Base-by-base conservation (phyloP, 108 stramenopile species). In the Schizochytrium sp. region DNA sequence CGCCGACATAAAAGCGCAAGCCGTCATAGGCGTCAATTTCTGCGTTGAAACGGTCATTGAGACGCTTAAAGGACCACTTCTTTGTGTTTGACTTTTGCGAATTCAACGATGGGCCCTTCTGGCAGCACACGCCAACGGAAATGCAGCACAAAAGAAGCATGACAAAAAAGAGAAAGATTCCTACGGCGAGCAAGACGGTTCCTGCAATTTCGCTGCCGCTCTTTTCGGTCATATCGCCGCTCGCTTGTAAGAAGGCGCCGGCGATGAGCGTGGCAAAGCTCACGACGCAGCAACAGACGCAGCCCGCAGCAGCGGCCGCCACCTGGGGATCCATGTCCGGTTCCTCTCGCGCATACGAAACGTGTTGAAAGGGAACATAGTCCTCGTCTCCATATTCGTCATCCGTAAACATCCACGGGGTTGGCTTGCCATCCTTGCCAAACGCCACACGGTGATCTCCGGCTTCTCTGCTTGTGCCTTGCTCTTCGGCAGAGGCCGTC, bases 161-260 rank as follows among this genome's bases (percentile, higher is more conserved):
- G 6, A 83, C 12, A 6, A 8, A 23, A 53, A 83, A 83, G 45
- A 53, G 10, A 53, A 83, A 83, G 76, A 83, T 53, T 6, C 76
- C 76, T n/a, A 47, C 45, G 25, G 48, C 76, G 18, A 83, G 12
- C 6, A 83, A 45, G 51, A 83, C 76, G n/a, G 76, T 53, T 6
- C 76, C 76, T 25, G 76, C 76, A 23, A 83, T 83, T 45, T 83
- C 76, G n/a, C n/a, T 53, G n/a, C 76, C 76, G 51, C 51, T 53
- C 25, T 12, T 28, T 14, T 83, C 41, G 34, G 21, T 8, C 34
- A 34, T 53, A 3, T 47, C 45, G n/a, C n/a, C 25, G 18, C 12
- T 45, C 19, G 45, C n/a, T 12, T 53, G 76, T 45, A 83, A 23
- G 48, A 83, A 83, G n/a, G 48, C 76, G 45, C 76, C 76, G 12